Evolutionary conservation across 805 yeast species (phyloP), one percentile per base, ranked within the genome.

Genomic region (Teunomyces gatunensis): DNA sequence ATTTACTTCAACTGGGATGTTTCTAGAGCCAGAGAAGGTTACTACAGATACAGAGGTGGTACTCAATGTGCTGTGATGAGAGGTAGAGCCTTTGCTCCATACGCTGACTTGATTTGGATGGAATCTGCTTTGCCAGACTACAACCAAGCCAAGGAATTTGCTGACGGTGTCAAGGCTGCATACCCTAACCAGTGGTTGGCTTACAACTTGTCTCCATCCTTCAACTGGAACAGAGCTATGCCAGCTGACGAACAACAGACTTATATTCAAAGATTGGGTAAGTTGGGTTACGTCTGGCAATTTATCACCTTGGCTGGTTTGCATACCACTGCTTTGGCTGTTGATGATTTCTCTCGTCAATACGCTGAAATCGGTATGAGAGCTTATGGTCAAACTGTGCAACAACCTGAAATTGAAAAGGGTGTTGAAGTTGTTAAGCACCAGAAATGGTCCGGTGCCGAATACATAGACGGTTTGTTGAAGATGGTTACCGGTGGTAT

Each of bases 391-490:
- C 85, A 84, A 65, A 75, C 75, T 54, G 85, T 92, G 51, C 98
- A 92, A 75, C 81, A 84, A 53, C 86, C 83, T 51, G 98, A 92
- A 77, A 87, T 91, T 67, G 89, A 85, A 60, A 77, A 76, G 50
- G 91, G 89, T 55, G 96, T 91, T 55, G 98, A 92, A 70, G 96
- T 92, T 50, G 95, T 92, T 54, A 92, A 90, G 78, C 98, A 92
- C 71, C 98, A 92, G 73, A 89, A 91, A 71, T 92, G 98, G 98
- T 89, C 97, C 37, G 98, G 98, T 65, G 98, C 98, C 27, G 96
- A 89, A 72, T 91, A 89, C 75, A 86, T 92, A 63, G 98, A 92
- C 70, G 85, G 89, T 50, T 76, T 92, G 63, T 83, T 92, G 68
- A 90, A 85, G 70, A 77, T 89, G 71, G 94, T 90, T 21, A 85